Percentiles rank a stretch among this genome's conserved stretches.
These are phyloP conservation scores for Pseudohyphozyma bogoriensis DNA, from an alignment of 768 basidiomycete species.

Conservation along the genomic window DNA sequence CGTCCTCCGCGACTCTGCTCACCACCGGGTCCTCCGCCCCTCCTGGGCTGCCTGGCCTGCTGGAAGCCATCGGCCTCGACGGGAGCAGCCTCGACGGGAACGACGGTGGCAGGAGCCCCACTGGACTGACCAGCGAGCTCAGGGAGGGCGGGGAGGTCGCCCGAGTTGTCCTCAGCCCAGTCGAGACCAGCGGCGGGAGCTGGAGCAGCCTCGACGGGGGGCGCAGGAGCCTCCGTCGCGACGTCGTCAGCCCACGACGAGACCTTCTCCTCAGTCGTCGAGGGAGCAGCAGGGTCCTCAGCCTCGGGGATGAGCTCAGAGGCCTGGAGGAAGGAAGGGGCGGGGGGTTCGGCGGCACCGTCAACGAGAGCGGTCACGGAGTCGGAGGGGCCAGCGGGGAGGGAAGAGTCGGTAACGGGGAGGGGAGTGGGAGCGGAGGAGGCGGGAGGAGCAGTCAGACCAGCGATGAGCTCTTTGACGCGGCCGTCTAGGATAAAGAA, in stretches of 20 bases:
- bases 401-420: slow-evolving; percentile 2
- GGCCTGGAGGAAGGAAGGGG: slow-evolving; percentile 29
- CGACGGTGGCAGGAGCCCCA: no score
- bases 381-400: slow-evolving; percentile 9
- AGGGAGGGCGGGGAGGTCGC: slow-evolving; percentile 8
- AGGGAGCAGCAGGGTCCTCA: not conserved
- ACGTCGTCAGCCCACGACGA: slow-evolving; percentile 27
- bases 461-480: slow-evolving; percentile 29
- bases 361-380: slow-evolving; percentile 21
- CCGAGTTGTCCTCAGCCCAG: slow-evolving; percentile 15
- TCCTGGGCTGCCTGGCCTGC: not conserved
- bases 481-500: slow-evolving; percentile 8
- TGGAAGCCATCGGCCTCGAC: slow-evolving; percentile 15
- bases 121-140: slow-evolving; percentile 5
- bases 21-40: not conserved
- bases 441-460: slow-evolving; percentile 24
- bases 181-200: slow-evolving; percentile 4
- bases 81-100: not conserved
- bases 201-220: not conserved
- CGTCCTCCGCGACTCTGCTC: not conserved
- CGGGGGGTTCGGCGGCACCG: slow-evolving; percentile 5
- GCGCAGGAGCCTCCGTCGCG: slow-evolving; percentile 4
- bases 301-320: slow-evolving; percentile 20
- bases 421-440: slow-evolving; percentile 5
- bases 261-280: slow-evolving; percentile 14